These are phyloP conservation scores for Petrea volubilis DNA, from an alignment of 257 asterid species.

Conservation along the genomic window DNA sequence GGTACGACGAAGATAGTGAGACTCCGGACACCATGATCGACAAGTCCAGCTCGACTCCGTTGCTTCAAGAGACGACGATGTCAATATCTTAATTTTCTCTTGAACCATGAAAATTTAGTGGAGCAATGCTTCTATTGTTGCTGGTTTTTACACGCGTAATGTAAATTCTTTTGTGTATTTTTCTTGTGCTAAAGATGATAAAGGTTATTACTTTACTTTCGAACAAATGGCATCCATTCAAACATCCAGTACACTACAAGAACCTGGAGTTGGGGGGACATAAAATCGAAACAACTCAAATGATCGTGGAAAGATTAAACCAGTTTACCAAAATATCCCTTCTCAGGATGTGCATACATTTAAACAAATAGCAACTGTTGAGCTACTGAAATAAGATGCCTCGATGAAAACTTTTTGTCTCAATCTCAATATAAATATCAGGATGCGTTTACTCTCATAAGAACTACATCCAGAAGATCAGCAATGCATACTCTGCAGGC, in stretches of 20 bases:
- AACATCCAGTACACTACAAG: too few relatives aligned
- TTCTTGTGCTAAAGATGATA: not conserved
- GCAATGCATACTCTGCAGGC: not conserved
- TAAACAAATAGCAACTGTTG: not conserved
- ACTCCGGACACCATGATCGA: constrained; percentile 28
- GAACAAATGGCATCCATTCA: too few relatives aligned
- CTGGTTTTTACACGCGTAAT: constrained; percentile 6
- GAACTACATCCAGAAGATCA: not conserved
- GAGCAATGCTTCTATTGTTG: too few relatives aligned
- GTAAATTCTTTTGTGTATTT: constrained; percentile 23
- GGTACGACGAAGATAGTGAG: constrained; percentile 64
- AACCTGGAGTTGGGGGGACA: too few relatives aligned
- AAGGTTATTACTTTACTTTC: too few relatives aligned
- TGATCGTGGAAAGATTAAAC: not conserved
- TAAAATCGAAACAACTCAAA: not conserved
- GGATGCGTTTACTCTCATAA: not conserved
- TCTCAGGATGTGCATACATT: not conserved
- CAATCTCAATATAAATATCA: constrained; percentile 22
- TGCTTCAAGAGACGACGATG: constrained; percentile 52
- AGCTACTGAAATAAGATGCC: constrained; percentile 17
- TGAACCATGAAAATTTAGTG: not conserved
- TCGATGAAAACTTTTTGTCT: not conserved
- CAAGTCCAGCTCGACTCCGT: constrained; percentile 54
- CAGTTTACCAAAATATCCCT: constrained; percentile 11
- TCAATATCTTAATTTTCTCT: constrained; percentile 27